phyloP scores from a whole-genome alignment of 257 asterid species.

The Scutellaria galericulata region DNA sequence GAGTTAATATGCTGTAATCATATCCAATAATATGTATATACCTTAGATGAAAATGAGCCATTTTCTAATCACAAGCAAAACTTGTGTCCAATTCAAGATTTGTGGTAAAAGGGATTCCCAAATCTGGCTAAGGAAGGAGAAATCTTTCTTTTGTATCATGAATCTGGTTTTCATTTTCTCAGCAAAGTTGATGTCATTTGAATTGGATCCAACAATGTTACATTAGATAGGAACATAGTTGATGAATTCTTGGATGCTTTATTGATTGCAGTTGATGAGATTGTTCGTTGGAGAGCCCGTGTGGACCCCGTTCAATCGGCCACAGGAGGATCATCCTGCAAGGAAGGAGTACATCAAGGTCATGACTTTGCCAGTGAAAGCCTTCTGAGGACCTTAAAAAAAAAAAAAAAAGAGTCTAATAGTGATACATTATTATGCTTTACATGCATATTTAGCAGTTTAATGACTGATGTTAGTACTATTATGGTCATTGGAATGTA shows the following conservation, averaged over 20 bases:
- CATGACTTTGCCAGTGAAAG: conserved; percentile 48
- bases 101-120: no score
- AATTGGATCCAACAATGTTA: not conserved
- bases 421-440: not conserved
- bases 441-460: not conserved
- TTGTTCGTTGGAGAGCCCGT: conserved; percentile 90
- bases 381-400: conserved; percentile 41
- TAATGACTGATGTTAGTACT: not conserved
- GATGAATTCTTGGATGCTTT: not conserved
- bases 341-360: conserved; percentile 60
- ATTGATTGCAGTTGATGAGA: conserved; percentile 69
- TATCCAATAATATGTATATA: no score
- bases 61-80: not conserved
- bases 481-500: not conserved
- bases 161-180: not conserved
- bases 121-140: not conserved
- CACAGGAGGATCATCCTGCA: conserved; percentile 80
- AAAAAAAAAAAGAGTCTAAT: no score
- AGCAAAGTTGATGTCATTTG: not conserved
- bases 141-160: not conserved
- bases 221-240: not conserved
- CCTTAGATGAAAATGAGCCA: no score
- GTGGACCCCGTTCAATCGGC: conserved; percentile 82
- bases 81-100: no score
- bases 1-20: no score